phyloP scores from a whole-genome alignment of 2,329 filamentous ascomycete genomes.

The Pseudocercospora ulei region DNA sequence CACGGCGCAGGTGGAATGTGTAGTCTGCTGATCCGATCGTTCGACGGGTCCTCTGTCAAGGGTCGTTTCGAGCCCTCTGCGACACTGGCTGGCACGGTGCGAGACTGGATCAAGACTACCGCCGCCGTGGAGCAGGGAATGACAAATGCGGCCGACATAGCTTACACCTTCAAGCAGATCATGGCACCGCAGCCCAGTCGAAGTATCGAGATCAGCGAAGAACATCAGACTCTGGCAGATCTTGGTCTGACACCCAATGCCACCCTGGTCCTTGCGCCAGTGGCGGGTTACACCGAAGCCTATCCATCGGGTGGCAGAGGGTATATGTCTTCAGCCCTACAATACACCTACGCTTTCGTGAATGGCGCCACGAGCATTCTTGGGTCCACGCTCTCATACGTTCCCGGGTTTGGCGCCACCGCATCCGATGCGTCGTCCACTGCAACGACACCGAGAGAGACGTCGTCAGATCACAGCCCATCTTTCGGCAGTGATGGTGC shows the following conservation, averaged over 20 bases:
- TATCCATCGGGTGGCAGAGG: constrained; percentile 40
- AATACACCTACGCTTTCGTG: constrained; percentile 20
- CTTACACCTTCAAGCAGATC: constrained; percentile 78
- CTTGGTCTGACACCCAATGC: constrained; percentile 68
- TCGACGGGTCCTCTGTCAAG: constrained; percentile 73
- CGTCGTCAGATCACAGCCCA: neutral
- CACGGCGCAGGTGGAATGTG: constrained; percentile 25
- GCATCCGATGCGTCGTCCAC: constrained; percentile 10
- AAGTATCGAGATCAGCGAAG: constrained; percentile 64
- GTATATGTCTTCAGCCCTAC: constrained; percentile 21
- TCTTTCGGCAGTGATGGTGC: constrained; percentile 20
- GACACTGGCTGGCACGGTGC: constrained; percentile 56
- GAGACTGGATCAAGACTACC: constrained; percentile 63
- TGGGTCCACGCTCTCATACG: constrained; percentile 18
- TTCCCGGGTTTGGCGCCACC: constrained; percentile 22
- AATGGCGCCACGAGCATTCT: constrained; percentile 21
- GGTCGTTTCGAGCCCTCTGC: constrained; percentile 54
- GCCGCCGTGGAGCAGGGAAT: constrained; percentile 37
- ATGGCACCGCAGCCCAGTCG: constrained; percentile 67
- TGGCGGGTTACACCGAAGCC: constrained; percentile 52
- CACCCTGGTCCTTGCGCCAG: constrained; percentile 70
- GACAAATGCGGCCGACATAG: constrained; percentile 35
- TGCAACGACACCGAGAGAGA: constrained; percentile 1
- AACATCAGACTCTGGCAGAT: constrained; percentile 56
- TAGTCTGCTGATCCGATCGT: constrained; percentile 63